These are phyloP conservation scores for Yamadazyma siamensis DNA, from an alignment of 1,139 yeast genomes.

Conservation along the genomic window DNA sequence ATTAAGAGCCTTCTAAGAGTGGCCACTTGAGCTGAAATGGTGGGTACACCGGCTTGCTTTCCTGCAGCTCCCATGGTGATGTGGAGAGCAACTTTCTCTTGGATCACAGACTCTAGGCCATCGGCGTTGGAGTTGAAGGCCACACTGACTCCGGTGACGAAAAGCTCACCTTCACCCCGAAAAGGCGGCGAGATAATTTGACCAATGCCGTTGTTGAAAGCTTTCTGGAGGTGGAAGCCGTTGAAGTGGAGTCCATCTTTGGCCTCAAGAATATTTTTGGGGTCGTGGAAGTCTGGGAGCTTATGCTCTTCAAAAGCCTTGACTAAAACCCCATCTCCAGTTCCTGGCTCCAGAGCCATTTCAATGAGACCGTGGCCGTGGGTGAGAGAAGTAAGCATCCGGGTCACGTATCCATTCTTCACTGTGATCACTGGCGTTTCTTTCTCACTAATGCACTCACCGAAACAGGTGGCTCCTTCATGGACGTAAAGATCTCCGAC, in stretches of 20 bases:
- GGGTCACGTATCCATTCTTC: conserved; percentile 2
- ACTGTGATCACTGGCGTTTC: not conserved
- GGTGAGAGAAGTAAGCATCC: conserved; percentile 4
- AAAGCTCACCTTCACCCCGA: conserved; percentile 5
- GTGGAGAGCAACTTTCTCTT: conserved; percentile 5
- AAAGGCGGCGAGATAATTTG: conserved; percentile 5
- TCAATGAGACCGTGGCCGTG: conserved; percentile 4
- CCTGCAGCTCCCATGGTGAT: conserved; percentile 4
- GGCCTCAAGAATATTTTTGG: conserved; percentile 1
- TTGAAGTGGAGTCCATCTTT: conserved; percentile 4
- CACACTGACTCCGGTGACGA: conserved; percentile 6
- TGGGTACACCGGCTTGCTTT: conserved; percentile 5
- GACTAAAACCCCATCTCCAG: conserved; percentile 5
- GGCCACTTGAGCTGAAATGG: conserved; percentile 4
- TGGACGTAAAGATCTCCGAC: not conserved
- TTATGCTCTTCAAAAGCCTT: conserved; percentile 3
- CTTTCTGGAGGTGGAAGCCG: conserved; percentile 3
- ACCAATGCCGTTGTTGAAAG: conserved; percentile 5
- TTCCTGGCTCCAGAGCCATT: conserved; percentile 3
- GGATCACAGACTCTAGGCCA: conserved; percentile 1
- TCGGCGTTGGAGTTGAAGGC: conserved; percentile 3
- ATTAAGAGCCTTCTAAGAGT: conserved; percentile 2
- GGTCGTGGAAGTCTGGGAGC: conserved; percentile 1
- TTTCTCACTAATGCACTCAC: not conserved
- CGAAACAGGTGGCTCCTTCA: not conserved